Percentiles rank a stretch among this genome's conserved stretches.
phyloP scores from a whole-genome alignment of 2,329 filamentous ascomycete genomes.

The Nemania sp. region DNA sequence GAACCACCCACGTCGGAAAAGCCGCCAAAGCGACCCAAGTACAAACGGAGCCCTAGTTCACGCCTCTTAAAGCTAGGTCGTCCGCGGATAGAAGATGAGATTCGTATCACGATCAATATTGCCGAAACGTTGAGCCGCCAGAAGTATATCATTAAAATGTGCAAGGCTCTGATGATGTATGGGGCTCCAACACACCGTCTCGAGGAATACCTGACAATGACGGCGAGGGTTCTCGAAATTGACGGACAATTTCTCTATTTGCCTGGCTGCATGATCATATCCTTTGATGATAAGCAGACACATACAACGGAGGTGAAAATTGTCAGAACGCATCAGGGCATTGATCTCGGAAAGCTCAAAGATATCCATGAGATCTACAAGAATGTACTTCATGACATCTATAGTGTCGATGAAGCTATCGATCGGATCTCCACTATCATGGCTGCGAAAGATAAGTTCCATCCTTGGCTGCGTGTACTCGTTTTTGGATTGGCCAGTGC shows the following conservation, averaged over 20 bases:
- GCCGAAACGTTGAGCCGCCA: conserved; percentile 76
- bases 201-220: conserved; percentile 91
- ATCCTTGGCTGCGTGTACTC: conserved; percentile 36
- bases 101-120: conserved; percentile 55
- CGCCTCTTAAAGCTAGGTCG: conserved; percentile 42
- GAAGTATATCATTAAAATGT: conserved; percentile 81
- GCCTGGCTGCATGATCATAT: conserved; percentile 91
- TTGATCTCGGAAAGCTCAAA: conserved; percentile 73
- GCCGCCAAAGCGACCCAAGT: conserved; percentile 41
- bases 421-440: conserved; percentile 32
- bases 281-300: conserved; percentile 73
- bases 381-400: conserved; percentile 74
- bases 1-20: conserved; percentile 20
- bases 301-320: conserved; percentile 70
- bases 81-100: conserved; percentile 49
- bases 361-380: conserved; percentile 81
- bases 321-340: conserved; percentile 66
- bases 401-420: conserved; percentile 37
- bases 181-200: conserved; percentile 89
- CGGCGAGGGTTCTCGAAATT: conserved; percentile 83
- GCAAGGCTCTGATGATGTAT: conserved; percentile 83
- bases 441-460: conserved; percentile 35
- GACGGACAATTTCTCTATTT: conserved; percentile 89
- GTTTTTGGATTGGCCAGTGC: conserved; percentile 38
- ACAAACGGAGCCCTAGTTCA: conserved; percentile 44